Base-by-base conservation (phyloP, 345 rosid species). In the Populus pruinosa region DNA sequence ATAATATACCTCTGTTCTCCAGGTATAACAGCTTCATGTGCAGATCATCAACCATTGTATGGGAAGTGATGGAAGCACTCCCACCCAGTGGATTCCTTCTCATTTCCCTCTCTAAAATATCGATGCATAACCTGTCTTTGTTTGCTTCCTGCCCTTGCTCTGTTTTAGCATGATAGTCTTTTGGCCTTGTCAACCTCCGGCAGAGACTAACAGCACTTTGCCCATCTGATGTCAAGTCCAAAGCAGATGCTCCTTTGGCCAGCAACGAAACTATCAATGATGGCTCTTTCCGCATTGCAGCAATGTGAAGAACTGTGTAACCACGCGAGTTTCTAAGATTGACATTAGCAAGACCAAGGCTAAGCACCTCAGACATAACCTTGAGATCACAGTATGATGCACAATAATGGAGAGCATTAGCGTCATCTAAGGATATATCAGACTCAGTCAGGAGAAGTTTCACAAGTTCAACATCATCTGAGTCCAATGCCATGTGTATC, bases 331-430 rank as follows among this genome's bases (percentile, higher is more conserved):
- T 90, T 74, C 89, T 82, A 76, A 82, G 90, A 82, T 91, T 96
- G 59, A 93, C 90, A 84, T 93, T 82, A 82, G 97, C 95, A 79
- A 84, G 82, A 64, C 87, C 81, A 65, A 96, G 84, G 82, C 82
- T 69, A 65, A 96, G 94, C 82, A 96, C 85, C 87, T 93, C 91
- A 4, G 91, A 82, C 44, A 96, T 89, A 72, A 93, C 91, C 85
- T 96, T 96, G 18, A 96, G 91, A 79, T 96, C 98, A 87, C 98
- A 92, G 76, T 96, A 93, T 8, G 97, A 97, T 23, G 89, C 94
- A 77, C 92, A 89, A 70, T 96, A 96, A 84, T 93, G 99, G 75
- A 96, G 90, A 35, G 94, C 98, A 64, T 87, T 77, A 33, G 94
- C 99, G 78, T 88, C 88, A 77, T 96, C 93, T 75, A 96, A 86